phyloP scores from a whole-genome alignment of 2,329 filamentous ascomycete species.

The Fusarium dlaminii region DNA sequence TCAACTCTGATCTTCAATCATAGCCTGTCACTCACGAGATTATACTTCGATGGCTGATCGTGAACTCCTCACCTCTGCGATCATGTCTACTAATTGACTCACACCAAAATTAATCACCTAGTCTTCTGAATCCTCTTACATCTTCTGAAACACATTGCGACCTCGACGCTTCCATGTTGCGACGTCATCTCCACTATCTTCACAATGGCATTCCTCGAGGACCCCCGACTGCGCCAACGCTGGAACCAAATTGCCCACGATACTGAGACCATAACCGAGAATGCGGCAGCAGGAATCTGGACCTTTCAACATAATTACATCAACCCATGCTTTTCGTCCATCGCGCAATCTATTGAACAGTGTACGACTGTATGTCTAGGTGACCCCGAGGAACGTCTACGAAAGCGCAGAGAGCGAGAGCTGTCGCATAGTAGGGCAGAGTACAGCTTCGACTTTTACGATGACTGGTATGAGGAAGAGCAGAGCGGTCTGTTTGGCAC shows the following conservation, averaged over 20 bases:
- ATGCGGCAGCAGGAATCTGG: slow-evolving; percentile 91
- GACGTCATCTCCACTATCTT: slow-evolving; percentile 43
- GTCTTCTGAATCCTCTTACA: background rate
- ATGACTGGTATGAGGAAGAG: slow-evolving; percentile 85
- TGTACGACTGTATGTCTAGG: slow-evolving; percentile 78
- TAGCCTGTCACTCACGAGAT: slow-evolving; percentile 25
- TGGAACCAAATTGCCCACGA: slow-evolving; percentile 94
- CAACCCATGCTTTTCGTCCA: slow-evolving; percentile 77
- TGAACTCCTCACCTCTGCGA: slow-evolving; percentile 13
- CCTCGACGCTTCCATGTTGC: slow-evolving; percentile 32
- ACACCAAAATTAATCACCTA: background rate
- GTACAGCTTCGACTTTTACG: slow-evolving; percentile 95
- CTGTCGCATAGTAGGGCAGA: slow-evolving; percentile 73
- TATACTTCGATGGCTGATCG: slow-evolving; percentile 19
- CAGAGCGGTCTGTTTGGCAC: slow-evolving; percentile 68
- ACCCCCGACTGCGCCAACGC: slow-evolving; percentile 90
- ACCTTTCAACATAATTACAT: slow-evolving; percentile 88
- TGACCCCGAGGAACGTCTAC: slow-evolving; percentile 76
- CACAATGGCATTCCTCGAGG: slow-evolving; percentile 72
- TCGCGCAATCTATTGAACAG: slow-evolving; percentile 74
- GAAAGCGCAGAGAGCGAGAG: slow-evolving; percentile 72
- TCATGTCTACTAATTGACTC: slow-evolving; percentile 27
- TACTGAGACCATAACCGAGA: slow-evolving; percentile 88
- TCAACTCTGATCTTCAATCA: slow-evolving; percentile 32
- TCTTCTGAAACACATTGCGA: background rate